These are phyloP conservation scores for Voacanga thouarsii DNA, from an alignment of 257 asterid genomes.

Conservation along the genomic window DNA sequence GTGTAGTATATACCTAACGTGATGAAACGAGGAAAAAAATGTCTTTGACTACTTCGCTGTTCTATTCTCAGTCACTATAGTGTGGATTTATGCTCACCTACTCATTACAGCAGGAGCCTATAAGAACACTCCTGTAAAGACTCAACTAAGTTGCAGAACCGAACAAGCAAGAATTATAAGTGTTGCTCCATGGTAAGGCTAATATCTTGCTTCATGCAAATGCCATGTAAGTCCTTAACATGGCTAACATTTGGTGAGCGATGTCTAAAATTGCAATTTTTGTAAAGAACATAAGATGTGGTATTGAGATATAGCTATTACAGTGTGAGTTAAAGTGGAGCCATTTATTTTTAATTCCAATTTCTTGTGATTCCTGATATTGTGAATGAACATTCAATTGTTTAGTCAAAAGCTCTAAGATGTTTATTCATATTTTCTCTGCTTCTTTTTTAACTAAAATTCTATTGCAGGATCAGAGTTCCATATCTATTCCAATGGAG, in stretches of 20 bases:
- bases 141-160: conserved; percentile 88
- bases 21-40: conserved; percentile 52
- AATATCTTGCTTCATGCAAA: background rate
- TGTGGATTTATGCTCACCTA: conserved; percentile 85
- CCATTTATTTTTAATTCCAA: background rate
- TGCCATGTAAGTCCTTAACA: background rate
- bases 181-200: conserved; percentile 77
- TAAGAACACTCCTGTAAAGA: conserved; percentile 38
- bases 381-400: background rate
- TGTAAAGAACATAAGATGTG: background rate
- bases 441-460: background rate
- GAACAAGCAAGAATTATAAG: conserved; percentile 83
- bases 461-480: conserved; percentile 69
- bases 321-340: background rate
- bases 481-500: conserved; percentile 99
- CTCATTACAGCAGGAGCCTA: conserved; percentile 89
- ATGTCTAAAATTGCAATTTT: background rate
- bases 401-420: background rate
- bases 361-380: background rate
- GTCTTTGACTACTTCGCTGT: conserved; percentile 78
- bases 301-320: background rate
- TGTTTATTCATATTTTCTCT: background rate
- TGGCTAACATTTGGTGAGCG: background rate
- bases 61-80: conserved; percentile 63
- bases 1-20: conserved; percentile 71